Base-by-base conservation (phyloP, 306 rosid genomes). In the Psophocarpus tetragonolobus region DNA sequence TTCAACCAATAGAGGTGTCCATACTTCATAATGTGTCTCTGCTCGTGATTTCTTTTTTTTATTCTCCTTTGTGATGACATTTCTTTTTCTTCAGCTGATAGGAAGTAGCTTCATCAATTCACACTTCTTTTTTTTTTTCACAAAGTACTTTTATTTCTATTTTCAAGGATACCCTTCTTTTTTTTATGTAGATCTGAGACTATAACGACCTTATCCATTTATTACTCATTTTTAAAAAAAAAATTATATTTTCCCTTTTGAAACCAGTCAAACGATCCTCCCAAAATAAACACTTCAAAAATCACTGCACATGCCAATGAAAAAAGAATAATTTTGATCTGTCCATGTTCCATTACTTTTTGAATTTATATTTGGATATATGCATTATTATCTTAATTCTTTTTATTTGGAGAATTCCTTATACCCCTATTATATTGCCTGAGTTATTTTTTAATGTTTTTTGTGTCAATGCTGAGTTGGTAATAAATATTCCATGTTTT, bases 41-140 rank as follows among this genome's bases (percentile, higher is more conserved):
- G 7, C 35, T 63, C 13, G 47, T 68, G 47, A 12, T 20, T 47
- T 80, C 33, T 76, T 20, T 47, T 80, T 27, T 76, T 41, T 8
- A 45, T 47, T 50, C 26, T 66, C 23, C 60, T 32, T 67, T 10
- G 1, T 64, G 30, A 5, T 78, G 20, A 54, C 29, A 4, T 73
- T 18, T 6, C 38, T 90, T 48, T 64, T 72, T 80, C 29, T 27
- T 12, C 24, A 33, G 18, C 73, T 53, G 51, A 36, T 71, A 50
- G 30, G 44, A 18, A 48, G 75, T 47, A 70, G 75, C 29, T 26
- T 57, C 18, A 20, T 48, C 41, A 70, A 29, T 39, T 45, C 51
- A 36, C 48, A 42, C 54, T 53, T 53, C 27, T 33, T 66, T 53
- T 21, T 53, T 15, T 61, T 64, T 33, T 24, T 30, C 15, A 21